Percentiles rank a stretch among this genome's conserved stretches.
These are phyloP conservation scores for Solanum habrochaites DNA, from an alignment of 257 asterid species.

Conservation along the genomic window DNA sequence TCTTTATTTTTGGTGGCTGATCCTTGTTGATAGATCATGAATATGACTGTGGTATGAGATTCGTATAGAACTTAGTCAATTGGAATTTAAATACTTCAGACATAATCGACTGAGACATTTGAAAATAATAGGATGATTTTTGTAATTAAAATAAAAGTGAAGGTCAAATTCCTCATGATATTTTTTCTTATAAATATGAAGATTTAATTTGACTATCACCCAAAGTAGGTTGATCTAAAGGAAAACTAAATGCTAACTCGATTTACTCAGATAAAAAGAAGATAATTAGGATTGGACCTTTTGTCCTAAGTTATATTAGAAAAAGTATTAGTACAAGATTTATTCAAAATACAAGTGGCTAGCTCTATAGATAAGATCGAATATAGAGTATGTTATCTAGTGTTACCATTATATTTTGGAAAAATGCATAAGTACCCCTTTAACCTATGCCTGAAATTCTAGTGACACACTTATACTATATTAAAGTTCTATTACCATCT, in stretches of 20 bases:
- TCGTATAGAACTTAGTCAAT: too few species aligned
- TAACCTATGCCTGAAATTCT: too few species aligned
- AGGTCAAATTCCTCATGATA: not conserved
- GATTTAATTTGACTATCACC: not conserved
- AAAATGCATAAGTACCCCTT: too few species aligned
- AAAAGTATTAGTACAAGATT: not conserved
- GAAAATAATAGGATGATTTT: not conserved
- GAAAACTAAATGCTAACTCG: not conserved
- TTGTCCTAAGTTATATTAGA: not conserved
- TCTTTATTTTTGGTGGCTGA: not conserved
- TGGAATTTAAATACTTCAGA: too few species aligned
- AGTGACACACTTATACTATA: too few species aligned
- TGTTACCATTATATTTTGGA: not conserved
- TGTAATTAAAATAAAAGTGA: not conserved
- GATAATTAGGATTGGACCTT: not conserved
- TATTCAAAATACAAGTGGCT: not conserved
- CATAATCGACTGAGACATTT: not conserved
- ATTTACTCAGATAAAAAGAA: not conserved
- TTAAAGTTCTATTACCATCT: too few species aligned
- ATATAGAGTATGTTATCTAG: not conserved
- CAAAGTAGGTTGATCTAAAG: not conserved
- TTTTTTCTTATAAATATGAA: not conserved
- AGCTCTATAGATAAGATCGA: not conserved
- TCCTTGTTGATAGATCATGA: not conserved
- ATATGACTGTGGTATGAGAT: not conserved